These are phyloP conservation scores for Suillus paluster DNA, from an alignment of 768 basidiomycete genomes.

Conservation along the genomic window DNA sequence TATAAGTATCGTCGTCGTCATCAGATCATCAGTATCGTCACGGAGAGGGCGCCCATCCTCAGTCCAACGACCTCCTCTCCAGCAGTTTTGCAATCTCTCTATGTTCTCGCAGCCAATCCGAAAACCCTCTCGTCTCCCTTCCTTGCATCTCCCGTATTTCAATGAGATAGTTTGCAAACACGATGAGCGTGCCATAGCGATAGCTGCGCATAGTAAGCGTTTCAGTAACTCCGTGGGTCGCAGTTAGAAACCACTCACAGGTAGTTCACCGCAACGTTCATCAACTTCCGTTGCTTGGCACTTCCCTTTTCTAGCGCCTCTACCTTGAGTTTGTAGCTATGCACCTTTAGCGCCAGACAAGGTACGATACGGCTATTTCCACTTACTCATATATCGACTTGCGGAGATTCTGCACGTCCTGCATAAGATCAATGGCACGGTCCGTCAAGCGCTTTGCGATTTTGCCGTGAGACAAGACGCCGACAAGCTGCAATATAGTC, in stretches of 20 bases:
- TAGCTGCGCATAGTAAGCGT: slow-evolving; percentile 48
- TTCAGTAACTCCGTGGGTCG: neutral
- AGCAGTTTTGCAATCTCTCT: slow-evolving; percentile 83
- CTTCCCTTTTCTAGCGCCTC: slow-evolving; percentile 84
- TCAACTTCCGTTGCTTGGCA: slow-evolving; percentile 74
- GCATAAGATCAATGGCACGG: slow-evolving; percentile 87
- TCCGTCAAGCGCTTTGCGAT: slow-evolving; percentile 90
- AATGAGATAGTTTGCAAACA: slow-evolving; percentile 93
- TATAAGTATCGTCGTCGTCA: neutral
- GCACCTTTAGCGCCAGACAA: slow-evolving; percentile 9
- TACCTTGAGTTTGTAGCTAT: slow-evolving; percentile 88
- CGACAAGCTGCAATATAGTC: slow-evolving; percentile 91
- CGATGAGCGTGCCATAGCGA: slow-evolving; percentile 90
- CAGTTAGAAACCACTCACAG: slow-evolving; percentile 49
- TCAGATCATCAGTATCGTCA: neutral
- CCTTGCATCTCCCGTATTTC: slow-evolving; percentile 55
- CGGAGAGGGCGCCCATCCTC: slow-evolving; percentile 10
- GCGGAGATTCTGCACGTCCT: slow-evolving; percentile 95
- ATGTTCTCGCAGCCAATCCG: slow-evolving; percentile 81
- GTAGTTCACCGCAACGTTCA: slow-evolving; percentile 85
- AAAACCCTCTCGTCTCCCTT: slow-evolving; percentile 59
- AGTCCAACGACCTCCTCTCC: slow-evolving; percentile 72
- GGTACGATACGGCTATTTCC: neutral
- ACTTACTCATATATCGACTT: slow-evolving; percentile 94
- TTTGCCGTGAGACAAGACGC: slow-evolving; percentile 91